Evolutionary conservation across 805 yeast genomes (phyloP).

Genomic region (Saccharomycopsis guyanensis): DNA sequence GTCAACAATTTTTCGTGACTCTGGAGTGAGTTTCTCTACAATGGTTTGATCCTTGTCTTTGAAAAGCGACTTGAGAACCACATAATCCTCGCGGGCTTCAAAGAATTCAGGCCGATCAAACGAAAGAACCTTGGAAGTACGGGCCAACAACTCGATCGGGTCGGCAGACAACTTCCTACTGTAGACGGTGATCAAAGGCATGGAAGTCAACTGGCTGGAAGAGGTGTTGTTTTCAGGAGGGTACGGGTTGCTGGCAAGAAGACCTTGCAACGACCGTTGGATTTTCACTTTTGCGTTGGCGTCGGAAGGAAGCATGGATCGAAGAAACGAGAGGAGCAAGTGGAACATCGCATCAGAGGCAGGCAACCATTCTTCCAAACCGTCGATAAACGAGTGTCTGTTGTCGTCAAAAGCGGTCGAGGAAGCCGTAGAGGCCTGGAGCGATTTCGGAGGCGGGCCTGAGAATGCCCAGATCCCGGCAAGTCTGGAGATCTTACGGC

Average conservation of each 20-base stretch:
- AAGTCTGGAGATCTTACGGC: slow-evolving; percentile 71
- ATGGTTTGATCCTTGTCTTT: slow-evolving; percentile 46
- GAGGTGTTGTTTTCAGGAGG: slow-evolving; percentile 54
- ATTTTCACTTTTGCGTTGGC: slow-evolving; percentile 45
- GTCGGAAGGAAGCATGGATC: slow-evolving; percentile 66
- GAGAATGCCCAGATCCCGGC: slow-evolving; percentile 88
- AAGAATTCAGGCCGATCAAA: slow-evolving; percentile 66
- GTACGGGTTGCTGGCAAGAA: slow-evolving; percentile 58
- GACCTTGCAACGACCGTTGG: slow-evolving; percentile 59
- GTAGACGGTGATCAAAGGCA: slow-evolving; percentile 52
- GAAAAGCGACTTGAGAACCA: slow-evolving; percentile 65
- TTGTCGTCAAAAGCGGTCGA: slow-evolving; percentile 22
- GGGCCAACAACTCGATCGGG: slow-evolving; percentile 52
- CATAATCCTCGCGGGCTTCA: slow-evolving; percentile 70
- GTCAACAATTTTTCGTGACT: slow-evolving; percentile 53
- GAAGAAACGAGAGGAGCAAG: slow-evolving; percentile 62
- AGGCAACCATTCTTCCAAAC: slow-evolving; percentile 68
- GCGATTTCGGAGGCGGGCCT: slow-evolving; percentile 26
- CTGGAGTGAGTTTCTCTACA: slow-evolving; percentile 60
- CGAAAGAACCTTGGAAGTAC: slow-evolving; percentile 49
- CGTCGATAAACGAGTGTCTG: slow-evolving; percentile 47
- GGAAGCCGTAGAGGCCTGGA: slow-evolving; percentile 22
- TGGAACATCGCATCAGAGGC: slow-evolving; percentile 86
- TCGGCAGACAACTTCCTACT: slow-evolving; percentile 33
- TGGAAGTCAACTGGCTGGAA: slow-evolving; percentile 9